Base-by-base conservation (phyloP, 1,284 basidiomycete species). In the Schizophyllum amplum region DNA sequence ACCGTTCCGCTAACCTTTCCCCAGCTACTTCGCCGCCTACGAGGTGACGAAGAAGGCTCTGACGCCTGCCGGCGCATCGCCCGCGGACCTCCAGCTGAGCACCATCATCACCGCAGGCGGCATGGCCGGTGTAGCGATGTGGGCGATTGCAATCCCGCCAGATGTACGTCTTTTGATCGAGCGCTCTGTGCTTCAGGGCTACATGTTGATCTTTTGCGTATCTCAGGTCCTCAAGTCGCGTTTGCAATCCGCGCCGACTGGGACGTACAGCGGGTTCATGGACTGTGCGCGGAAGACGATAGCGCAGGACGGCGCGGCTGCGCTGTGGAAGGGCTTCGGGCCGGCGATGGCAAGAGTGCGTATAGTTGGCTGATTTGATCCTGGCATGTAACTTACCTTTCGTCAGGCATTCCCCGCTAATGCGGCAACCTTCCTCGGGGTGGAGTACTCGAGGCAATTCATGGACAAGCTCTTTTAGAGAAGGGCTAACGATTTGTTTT, bases 141-240 rank as follows among this genome's bases (percentile, higher is more conserved):
- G 95, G 95, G 80, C 90, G 26, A 79, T 97, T 63, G 94, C 91
- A 26, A 96, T 98, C 64, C 94, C 94, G 55, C 94, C 94, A 52
- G 94, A 98, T 73, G 94, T 93, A 66, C 62, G 90, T 75, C n/a
- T n/a, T n/a, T n/a, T n/a, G n/a, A n/a, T n/a, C n/a, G n/a, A n/a
- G n/a, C n/a, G n/a, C n/a, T n/a, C n/a, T n/a, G n/a, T n/a, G n/a
- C n/a, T n/a, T n/a, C n/a, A n/a, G n/a, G n/a, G n/a, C n/a, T n/a
- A n/a, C n/a, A n/a, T n/a, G n/a, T n/a, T n/a, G n/a, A n/a, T n/a
- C n/a, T n/a, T n/a, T n/a, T n/a, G n/a, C n/a, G n/a, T n/a, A n/a
- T n/a, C n/a, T n/a, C n/a, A 95, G 92, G 92, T 94, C 25, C 76
- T 99, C 69, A 99, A 99, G 81, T 98, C 94, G 47, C 83, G 97